phyloP scores from a whole-genome alignment of 345 rosid species.

The Mangifera indica region DNA sequence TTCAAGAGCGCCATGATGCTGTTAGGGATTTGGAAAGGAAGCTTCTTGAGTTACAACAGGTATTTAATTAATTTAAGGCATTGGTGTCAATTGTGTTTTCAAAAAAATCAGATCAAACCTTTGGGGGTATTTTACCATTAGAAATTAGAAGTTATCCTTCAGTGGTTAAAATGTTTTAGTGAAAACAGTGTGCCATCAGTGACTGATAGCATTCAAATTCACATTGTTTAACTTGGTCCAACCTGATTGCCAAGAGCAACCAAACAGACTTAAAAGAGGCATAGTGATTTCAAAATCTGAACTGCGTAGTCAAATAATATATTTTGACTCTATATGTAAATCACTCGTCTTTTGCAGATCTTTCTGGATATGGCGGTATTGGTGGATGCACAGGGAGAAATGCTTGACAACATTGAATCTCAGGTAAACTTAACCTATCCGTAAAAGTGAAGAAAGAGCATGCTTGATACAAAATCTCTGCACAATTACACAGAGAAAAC shows the following conservation, averaged over 20 bases:
- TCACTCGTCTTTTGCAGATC: slow-evolving; percentile 45
- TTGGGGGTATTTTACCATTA: neutral
- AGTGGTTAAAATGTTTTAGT: slow-evolving; percentile 2
- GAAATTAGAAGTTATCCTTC: neutral
- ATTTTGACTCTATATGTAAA: slow-evolving; percentile 2
- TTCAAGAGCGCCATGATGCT: slow-evolving; percentile 97
- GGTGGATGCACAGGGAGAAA: slow-evolving; percentile 91
- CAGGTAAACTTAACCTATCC: slow-evolving; percentile 45
- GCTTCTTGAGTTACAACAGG: slow-evolving; percentile 92
- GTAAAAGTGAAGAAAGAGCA: neutral
- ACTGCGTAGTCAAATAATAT: no score
- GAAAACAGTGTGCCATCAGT: neutral
- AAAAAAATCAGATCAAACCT: neutral
- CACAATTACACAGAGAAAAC: neutral
- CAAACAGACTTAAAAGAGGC: slow-evolving; percentile 1
- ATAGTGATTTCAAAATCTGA: neutral
- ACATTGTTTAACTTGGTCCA: neutral
- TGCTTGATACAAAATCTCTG: neutral
- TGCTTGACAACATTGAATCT: slow-evolving; percentile 88
- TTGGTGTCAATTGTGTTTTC: neutral
- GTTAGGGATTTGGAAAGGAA: slow-evolving; percentile 82
- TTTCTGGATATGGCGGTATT: slow-evolving; percentile 94
- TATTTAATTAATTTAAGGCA: slow-evolving; percentile 25
- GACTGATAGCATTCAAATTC: neutral
- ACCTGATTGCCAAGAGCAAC: neutral